Percentiles rank a stretch among this genome's conserved stretches.
Evolutionary conservation across 495 filamentous ascomycete genomes (phyloP).

Genomic region (Penicillium waksmanii): DNA sequence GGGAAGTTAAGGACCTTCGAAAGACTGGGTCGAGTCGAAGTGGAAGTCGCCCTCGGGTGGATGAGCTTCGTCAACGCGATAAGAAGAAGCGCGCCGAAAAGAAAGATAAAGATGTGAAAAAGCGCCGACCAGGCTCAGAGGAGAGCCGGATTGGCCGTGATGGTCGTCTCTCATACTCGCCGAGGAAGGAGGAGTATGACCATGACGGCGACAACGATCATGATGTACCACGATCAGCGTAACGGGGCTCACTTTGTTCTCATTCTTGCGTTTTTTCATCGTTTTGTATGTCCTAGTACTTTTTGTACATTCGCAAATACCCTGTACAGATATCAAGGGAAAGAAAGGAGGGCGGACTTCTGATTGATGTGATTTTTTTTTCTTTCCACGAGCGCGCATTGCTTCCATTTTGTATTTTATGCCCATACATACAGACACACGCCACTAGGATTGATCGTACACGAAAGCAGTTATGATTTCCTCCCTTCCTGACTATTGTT

Average conservation of each 20-base stretch:
- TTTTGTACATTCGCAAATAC: conserved; percentile 5
- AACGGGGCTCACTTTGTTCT: not conserved
- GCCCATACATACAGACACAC: not conserved
- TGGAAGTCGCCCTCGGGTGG: conserved; percentile 34
- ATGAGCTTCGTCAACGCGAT: conserved; percentile 33
- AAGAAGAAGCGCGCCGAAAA: conserved; percentile 39
- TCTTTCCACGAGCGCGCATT: not conserved
- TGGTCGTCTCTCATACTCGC: conserved; percentile 8
- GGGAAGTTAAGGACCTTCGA: conserved; percentile 73
- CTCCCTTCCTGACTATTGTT: not conserved
- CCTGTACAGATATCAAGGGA: conserved; percentile 1
- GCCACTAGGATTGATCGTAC: conserved; percentile 4
- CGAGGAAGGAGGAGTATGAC: not conserved
- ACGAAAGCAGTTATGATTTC: not conserved
- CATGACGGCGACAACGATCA: not conserved
- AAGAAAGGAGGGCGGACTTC: not conserved
- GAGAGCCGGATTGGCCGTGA: conserved; percentile 30
- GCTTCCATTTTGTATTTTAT: conserved; percentile 1
- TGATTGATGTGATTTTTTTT: not conserved
- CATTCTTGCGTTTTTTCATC: not conserved
- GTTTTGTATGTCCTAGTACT: not conserved
- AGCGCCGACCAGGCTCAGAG: conserved; percentile 24
- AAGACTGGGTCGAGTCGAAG: conserved; percentile 39
- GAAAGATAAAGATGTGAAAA: conserved; percentile 36
- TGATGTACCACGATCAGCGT: conserved; percentile 8